These are phyloP conservation scores for Wickerhamiella dianesei DNA, from an alignment of 805 yeast species.

Conservation along the genomic window DNA sequence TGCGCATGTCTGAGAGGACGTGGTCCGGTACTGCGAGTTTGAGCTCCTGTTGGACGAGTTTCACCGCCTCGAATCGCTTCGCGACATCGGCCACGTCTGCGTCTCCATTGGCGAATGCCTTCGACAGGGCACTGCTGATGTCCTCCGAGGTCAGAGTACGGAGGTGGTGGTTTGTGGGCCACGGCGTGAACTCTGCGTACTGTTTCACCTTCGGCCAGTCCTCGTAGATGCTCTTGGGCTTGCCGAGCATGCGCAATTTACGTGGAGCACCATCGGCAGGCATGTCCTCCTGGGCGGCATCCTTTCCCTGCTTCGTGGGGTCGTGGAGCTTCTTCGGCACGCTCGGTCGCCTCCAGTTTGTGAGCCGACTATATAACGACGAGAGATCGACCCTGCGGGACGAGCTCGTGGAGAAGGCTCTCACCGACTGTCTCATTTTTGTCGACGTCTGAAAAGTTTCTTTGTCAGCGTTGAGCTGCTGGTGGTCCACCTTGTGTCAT, in stretches of 20 bases:
- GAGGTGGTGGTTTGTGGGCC: slow-evolving; percentile 20
- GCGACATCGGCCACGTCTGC: slow-evolving; percentile 28
- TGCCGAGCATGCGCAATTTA: slow-evolving; percentile 15
- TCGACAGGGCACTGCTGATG: slow-evolving; percentile 10
- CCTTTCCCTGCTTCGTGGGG: slow-evolving; percentile 13
- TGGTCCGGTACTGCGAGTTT: slow-evolving; percentile 44
- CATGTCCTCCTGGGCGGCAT: slow-evolving; percentile 10
- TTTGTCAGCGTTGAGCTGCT: background rate
- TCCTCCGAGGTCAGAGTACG: slow-evolving; percentile 13
- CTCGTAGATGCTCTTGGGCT: slow-evolving; percentile 9
- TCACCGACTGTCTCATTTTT: background rate
- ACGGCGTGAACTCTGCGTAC: slow-evolving; percentile 20
- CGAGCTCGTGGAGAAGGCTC: slow-evolving; percentile 10
- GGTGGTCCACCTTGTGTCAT: too few relatives aligned
- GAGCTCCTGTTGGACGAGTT: slow-evolving; percentile 35
- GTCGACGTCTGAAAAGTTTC: background rate
- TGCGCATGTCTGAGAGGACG: slow-evolving; percentile 31
- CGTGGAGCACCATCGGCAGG: slow-evolving; percentile 17
- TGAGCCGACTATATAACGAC: slow-evolving; percentile 11
- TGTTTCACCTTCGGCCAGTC: slow-evolving; percentile 13
- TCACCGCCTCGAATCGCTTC: slow-evolving; percentile 37
- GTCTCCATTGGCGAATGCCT: slow-evolving; percentile 1
- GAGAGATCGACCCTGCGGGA: slow-evolving; percentile 7
- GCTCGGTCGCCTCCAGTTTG: slow-evolving; percentile 10
- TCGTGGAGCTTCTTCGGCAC: slow-evolving; percentile 11